These are phyloP conservation scores for Talaromyces sp. DNA, from an alignment of 2,329 filamentous ascomycete species.

Conservation along the genomic window DNA sequence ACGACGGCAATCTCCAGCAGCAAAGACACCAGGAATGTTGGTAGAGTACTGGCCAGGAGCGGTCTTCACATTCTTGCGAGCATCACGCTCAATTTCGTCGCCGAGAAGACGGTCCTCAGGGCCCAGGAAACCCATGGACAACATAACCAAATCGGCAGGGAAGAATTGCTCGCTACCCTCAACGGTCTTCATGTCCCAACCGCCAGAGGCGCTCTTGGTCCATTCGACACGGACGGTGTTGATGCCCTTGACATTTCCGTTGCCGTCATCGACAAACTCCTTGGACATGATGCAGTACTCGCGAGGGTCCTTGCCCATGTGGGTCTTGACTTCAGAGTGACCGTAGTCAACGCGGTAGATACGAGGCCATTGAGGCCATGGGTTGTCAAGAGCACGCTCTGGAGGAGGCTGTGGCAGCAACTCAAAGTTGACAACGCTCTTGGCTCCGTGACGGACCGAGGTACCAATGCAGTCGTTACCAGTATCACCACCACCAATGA, in stretches of 20 bases:
- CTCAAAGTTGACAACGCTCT: slow-evolving; percentile 95
- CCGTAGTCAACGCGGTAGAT: slow-evolving; percentile 99
- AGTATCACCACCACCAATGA: slow-evolving; percentile 96
- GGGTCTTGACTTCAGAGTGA: slow-evolving; percentile 89
- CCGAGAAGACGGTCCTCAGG: slow-evolving; percentile 84
- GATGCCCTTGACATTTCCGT: slow-evolving; percentile 86
- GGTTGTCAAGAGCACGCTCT: slow-evolving; percentile 88
- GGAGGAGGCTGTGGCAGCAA: slow-evolving; percentile 85
- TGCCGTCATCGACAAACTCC: slow-evolving; percentile 87
- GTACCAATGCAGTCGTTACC: slow-evolving; percentile 98
- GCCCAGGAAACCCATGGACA: slow-evolving; percentile 96
- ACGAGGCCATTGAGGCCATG: slow-evolving; percentile 96
- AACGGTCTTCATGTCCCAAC: slow-evolving; percentile 98
- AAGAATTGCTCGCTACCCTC: slow-evolving; percentile 93
- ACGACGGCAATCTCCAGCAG: slow-evolving; percentile 89
- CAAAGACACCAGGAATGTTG: slow-evolving; percentile 82
- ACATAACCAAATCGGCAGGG: slow-evolving; percentile 85
- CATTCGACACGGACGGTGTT: slow-evolving; percentile 94
- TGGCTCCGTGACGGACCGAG: slow-evolving; percentile 89
- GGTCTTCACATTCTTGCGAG: slow-evolving; percentile 94
- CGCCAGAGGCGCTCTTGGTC: slow-evolving; percentile 81
- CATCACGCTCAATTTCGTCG: slow-evolving; percentile 83
- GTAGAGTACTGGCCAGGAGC: slow-evolving; percentile 80
- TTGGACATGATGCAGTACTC: slow-evolving; percentile 99
- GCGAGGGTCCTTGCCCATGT: slow-evolving; percentile 91